Evolutionary conservation across 345 rosid genomes (phyloP), one percentile per base, ranked within the genome.

Genomic region (Moringa oleifera): DNA sequence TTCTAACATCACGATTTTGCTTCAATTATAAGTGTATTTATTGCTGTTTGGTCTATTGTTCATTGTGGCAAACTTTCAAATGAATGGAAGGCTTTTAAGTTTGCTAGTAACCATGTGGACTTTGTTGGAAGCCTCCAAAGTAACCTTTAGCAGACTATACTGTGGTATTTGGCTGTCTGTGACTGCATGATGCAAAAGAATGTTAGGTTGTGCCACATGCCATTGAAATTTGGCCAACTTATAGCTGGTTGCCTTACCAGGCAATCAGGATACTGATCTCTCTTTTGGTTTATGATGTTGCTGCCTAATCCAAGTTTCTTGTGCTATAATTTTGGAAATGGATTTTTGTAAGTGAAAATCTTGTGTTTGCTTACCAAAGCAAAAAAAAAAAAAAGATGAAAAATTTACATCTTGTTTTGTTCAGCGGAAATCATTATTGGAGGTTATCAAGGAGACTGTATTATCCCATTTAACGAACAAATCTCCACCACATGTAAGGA

Each of bases 391-490:
- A n/a, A n/a, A n/a, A n/a, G n/a, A n/a, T n/a, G n/a, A n/a, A n/a
- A n/a, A n/a, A n/a, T n/a, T n/a, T n/a, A n/a, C n/a, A n/a, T n/a
- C n/a, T n/a, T n/a, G 58, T 46, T 71, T 56, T 54, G 24, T 75
- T 67, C 80, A 90, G 97, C 89, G 97, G 23, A 93, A 90, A 81
- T 59, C 80, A 18, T 71, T 88, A 46, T 75, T 88, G 65, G 89
- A 83, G 80, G 95, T 88, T 25, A 80, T 94, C 74, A 94, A 93
- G 85, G 99, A 90, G 71, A 90, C 97, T 4, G 92, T 90, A 28
- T 80, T 90, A 68, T 75, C 96, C 20, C 90, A 88, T 80, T 85
- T 90, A 56, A 80, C 97, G 22, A 94, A 77, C 51, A 90, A 94
- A 55, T 85, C 92, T 61, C 92, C 97, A 25, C 89, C 97, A 33